A percentile compares a stretch with the other conserved stretches of the same genome.
Evolutionary conservation across 495 filamentous ascomycete genomes (phyloP).

Genomic region (Penicillium goetzii): DNA sequence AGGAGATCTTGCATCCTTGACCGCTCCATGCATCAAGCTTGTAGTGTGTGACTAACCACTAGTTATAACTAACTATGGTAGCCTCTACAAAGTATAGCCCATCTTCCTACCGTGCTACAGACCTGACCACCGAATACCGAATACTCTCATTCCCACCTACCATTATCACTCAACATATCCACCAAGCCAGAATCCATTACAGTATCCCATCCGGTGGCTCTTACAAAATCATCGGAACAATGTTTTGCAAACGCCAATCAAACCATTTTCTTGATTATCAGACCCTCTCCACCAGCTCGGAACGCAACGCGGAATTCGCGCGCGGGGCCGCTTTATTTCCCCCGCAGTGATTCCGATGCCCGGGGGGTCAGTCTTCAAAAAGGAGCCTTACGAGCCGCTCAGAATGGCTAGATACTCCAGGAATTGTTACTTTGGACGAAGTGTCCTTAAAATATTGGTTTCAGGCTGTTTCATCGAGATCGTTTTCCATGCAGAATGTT

Average conservation of each 20-base stretch:
- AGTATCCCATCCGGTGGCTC: not conserved
- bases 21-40: too few relatives aligned
- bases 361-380: not conserved
- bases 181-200: too few relatives aligned
- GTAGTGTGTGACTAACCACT: too few relatives aligned
- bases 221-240: not conserved
- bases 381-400: not conserved
- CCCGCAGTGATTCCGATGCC: not conserved
- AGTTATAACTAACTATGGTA: too few relatives aligned
- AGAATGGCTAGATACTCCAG: not conserved
- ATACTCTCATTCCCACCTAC: not conserved
- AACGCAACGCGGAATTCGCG: slow-evolving; percentile 8
- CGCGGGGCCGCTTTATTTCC: not conserved
- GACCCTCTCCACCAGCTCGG: not conserved
- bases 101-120: too few relatives aligned
- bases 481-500: slow-evolving; percentile 8
- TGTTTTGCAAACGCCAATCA: not conserved
- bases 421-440: not conserved
- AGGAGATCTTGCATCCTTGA: too few relatives aligned
- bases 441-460: not conserved
- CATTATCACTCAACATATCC: not conserved
- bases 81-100: too few relatives aligned
- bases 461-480: not conserved
- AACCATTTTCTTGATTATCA: not conserved
- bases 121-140: too few relatives aligned